A percentile compares a stretch with the other conserved stretches of the same genome.
These are phyloP conservation scores for Powellomyces hirtus DNA, from an alignment of 192 early-diverging fungal genomes.

Conservation along the genomic window DNA sequence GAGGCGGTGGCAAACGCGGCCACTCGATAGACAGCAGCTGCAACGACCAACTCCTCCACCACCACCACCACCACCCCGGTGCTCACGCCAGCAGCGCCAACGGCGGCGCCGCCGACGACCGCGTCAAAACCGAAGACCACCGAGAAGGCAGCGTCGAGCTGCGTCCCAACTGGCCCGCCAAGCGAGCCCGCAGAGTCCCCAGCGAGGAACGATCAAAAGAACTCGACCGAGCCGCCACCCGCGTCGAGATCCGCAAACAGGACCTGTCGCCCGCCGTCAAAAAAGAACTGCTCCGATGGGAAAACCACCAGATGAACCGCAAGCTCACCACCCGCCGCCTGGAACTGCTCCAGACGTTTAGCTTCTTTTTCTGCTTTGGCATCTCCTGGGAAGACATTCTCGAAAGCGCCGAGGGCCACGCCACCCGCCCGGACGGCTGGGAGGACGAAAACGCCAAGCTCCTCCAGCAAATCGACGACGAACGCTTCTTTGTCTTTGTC, in stretches of 20 bases:
- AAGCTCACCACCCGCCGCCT: background rate
- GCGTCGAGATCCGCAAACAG: background rate
- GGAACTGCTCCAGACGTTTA: constrained; percentile 4
- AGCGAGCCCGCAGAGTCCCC: background rate
- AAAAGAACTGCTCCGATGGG: constrained; percentile 13
- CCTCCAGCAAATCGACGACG: constrained; percentile 6
- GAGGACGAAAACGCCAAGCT: background rate
- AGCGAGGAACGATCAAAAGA: background rate
- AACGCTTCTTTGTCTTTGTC: constrained; percentile 11
- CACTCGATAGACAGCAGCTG: background rate
- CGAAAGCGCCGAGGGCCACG: background rate
- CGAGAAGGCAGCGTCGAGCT: too few species aligned
- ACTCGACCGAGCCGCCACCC: background rate
- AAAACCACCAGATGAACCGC: constrained; percentile 4
- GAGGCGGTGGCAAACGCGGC: background rate
- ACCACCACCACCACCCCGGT: too few species aligned
- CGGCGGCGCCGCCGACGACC: too few species aligned
- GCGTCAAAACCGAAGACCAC: too few species aligned
- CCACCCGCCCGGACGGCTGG: constrained; percentile 5
- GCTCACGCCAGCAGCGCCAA: too few species aligned
- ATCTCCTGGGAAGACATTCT: constrained; percentile 11
- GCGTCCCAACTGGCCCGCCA: background rate
- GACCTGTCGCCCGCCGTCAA: background rate
- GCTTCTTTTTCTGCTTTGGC: constrained; percentile 4
- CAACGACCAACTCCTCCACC: too few species aligned